Conservation (phyloP, 2,329 filamentous ascomycete species). For the Ceratocystis diversiconidia region DNA sequence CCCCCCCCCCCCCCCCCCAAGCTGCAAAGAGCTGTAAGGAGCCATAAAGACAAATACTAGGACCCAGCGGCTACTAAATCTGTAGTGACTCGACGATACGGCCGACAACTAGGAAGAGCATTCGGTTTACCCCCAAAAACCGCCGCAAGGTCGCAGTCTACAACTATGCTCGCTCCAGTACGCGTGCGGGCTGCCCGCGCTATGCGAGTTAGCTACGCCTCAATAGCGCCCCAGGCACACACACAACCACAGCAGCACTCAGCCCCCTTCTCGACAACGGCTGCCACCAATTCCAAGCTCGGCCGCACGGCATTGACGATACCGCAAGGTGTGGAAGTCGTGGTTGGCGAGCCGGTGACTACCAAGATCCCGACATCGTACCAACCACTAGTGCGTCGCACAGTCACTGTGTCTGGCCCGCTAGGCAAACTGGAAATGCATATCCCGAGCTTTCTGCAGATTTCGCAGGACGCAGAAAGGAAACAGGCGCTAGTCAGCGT, state of each 20-base stretch:
- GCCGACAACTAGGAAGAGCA: not conserved
- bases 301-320: slow-evolving; percentile 68
- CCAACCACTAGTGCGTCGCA: slow-evolving; percentile 47
- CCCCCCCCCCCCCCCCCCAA: no score
- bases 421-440: slow-evolving; percentile 64
- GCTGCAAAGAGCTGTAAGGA: no score
- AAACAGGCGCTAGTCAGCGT: slow-evolving; percentile 56
- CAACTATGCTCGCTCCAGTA: slow-evolving; percentile 11
- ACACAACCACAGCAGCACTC: slow-evolving; percentile 51
- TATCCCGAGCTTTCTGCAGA: slow-evolving; percentile 63
- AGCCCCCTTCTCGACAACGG: slow-evolving; percentile 53
- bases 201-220: not conserved
- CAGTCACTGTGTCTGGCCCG: slow-evolving; percentile 65
- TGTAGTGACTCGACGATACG: not conserved
- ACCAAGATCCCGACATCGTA: slow-evolving; percentile 44
- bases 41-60: no score
- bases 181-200: slow-evolving; percentile 9
- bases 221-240: slow-evolving; percentile 25
- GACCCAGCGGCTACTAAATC: not conserved
- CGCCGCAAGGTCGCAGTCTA: not conserved
- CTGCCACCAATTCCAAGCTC: slow-evolving; percentile 61
- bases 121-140: not conserved
- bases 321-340: slow-evolving; percentile 69
- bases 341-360: slow-evolving; percentile 47
- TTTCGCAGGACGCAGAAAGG: slow-evolving; percentile 51